These are phyloP conservation scores for Pezicula carpinea DNA, from an alignment of 2,329 filamentous ascomycete species.

Conservation along the genomic window DNA sequence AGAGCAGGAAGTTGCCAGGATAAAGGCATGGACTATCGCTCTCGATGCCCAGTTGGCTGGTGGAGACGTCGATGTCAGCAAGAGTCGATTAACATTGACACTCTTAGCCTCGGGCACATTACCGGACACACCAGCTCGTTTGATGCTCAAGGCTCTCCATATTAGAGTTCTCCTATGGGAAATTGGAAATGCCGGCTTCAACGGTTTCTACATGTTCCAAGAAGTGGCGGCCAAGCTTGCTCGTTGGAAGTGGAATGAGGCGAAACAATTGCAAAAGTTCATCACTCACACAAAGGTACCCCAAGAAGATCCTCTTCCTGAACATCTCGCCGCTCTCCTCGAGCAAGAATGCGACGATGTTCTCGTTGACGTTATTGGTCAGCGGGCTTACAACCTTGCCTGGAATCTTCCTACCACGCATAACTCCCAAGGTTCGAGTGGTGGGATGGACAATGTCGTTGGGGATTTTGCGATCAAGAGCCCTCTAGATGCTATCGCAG, in stretches of 20 bases:
- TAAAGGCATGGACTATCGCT: conserved; percentile 91
- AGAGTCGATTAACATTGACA: conserved; percentile 78
- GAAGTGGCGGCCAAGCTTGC: conserved; percentile 69
- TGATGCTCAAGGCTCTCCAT: conserved; percentile 91
- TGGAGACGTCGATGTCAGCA: conserved; percentile 85
- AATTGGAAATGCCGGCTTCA: conserved; percentile 58
- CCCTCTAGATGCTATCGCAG: conserved; percentile 82
- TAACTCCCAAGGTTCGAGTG: conserved; percentile 57
- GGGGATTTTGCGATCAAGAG: conserved; percentile 82
- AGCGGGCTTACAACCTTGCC: conserved; percentile 83
- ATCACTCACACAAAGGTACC: conserved; percentile 39
- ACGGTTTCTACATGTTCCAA: conserved; percentile 61
- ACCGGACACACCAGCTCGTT: conserved; percentile 72
- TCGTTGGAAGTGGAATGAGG: conserved; percentile 74
- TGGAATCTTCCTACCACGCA: conserved; percentile 77
- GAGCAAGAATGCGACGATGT: conserved; percentile 79
- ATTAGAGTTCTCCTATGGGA: conserved; percentile 87
- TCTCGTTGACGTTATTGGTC: conserved; percentile 70
- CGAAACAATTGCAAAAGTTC: conserved; percentile 58
- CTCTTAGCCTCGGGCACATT: conserved; percentile 84
- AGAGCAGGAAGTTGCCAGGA: conserved; percentile 78
- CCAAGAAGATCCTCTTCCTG: conserved; percentile 60
- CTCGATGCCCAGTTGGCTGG: conserved; percentile 89
- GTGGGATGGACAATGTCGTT: conserved; percentile 76
- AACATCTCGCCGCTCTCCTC: conserved; percentile 70